Evolutionary conservation across 2,329 filamentous ascomycete species (phyloP), one percentile per base, ranked within the genome.

Genomic region (Exophiala lecanii-corni): DNA sequence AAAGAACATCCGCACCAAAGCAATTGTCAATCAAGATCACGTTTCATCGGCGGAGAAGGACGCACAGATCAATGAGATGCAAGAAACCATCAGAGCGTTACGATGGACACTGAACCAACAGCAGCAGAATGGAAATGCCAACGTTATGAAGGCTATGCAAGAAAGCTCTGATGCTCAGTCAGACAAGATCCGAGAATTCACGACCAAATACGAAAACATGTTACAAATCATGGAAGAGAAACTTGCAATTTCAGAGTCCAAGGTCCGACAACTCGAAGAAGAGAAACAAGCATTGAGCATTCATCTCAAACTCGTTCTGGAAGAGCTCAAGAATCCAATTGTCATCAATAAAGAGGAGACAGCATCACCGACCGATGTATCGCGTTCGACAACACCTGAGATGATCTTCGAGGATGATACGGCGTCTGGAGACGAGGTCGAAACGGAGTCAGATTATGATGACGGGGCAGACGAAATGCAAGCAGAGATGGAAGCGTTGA

Each of bases 161-260:
- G 83, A 86, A 61, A 86, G 89, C 56, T 84, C 81, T 43, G 79
- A 83, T 56, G 75, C 83, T 26, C 82, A 87, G 53, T 86, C 89
- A 51, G 87, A 92, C 62, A 84, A 83, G 55, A 72, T 98, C 17
- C 92, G 97, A 57, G 89, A 95, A 64, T 98, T 97, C 66, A 92
- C 98, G 69, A 81, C 82, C 53, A 86, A 89, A 58, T 92, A 98
- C 13, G 76, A 80, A 36, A 79, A 84, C 43, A 89, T 98, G 84
- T 89, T 97, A 65, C 82, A 89, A 47, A 79, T 94, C 65, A 96
- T 96, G 89, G 89, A 97, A 63, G 92, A 98, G 68, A 84, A 83
- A 51, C 81, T 84, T 47, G 84, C 94, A 63, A 86, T 97, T 10
- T 83, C 86, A 20, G 91, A 97, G 61, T 88, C 85, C 70, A 96